A percentile compares a stretch with the other conserved stretches of the same genome.
Evolutionary conservation across 192 early-diverging fungal genomes (phyloP).

Genomic region (Entophlyctis helioformis): DNA sequence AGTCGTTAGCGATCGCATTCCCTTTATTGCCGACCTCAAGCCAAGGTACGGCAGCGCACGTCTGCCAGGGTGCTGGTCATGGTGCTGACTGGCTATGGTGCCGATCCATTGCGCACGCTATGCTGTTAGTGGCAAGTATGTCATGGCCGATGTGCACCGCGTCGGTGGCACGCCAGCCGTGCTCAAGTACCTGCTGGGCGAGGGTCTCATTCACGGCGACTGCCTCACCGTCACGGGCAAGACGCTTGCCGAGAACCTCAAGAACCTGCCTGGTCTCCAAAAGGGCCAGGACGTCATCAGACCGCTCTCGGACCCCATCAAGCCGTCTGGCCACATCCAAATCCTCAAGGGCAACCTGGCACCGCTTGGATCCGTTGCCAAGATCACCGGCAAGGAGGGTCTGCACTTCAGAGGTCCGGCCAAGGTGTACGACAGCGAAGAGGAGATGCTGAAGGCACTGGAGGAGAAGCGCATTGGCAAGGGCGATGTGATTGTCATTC

Average conservation of each 20-base stretch:
- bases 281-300: conserved; percentile 80
- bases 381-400: conserved; percentile 99
- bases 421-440: conserved; percentile 85
- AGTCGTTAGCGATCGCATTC: conserved; percentile 71
- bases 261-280: conserved; percentile 58
- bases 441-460: conserved; percentile 80
- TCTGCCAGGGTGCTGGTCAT: too few relatives aligned
- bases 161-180: conserved; percentile 93
- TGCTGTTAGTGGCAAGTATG: conserved; percentile 74
- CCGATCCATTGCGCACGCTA: neutral
- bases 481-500: conserved; percentile 89
- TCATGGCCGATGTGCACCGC: conserved; percentile 90
- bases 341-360: conserved; percentile 91
- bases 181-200: conserved; percentile 81
- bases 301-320: conserved; percentile 78
- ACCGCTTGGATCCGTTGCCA: conserved; percentile 92
- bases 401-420: conserved; percentile 78
- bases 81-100: too few relatives aligned
- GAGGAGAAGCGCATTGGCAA: conserved; percentile 80
- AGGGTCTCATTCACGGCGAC: conserved; percentile 79
- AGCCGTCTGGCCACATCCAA: conserved; percentile 87
- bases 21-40: conserved; percentile 96
- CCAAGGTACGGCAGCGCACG: conserved; percentile 48
- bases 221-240: conserved; percentile 94
- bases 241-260: conserved; percentile 88